These are phyloP conservation scores for Cucurbita moschata DNA, from an alignment of 306 rosid species.

Conservation along the genomic window DNA sequence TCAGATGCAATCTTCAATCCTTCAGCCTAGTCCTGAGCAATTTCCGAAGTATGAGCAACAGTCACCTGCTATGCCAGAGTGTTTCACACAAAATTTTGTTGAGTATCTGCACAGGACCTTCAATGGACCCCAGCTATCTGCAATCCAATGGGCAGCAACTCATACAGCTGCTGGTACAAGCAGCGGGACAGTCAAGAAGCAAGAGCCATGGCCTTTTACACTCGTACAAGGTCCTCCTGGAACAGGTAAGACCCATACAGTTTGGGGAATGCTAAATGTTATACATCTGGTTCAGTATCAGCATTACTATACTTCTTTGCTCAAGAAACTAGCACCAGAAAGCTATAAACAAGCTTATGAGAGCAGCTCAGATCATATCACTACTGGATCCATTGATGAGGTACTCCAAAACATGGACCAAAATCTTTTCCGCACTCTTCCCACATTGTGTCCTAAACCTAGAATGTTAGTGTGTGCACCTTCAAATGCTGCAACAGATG, in stretches of 20 bases:
- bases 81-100: conserved; percentile 76
- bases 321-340: conserved; percentile 93
- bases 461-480: conserved; percentile 99
- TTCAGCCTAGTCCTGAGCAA: conserved; percentile 91
- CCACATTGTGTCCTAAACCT: conserved; percentile 91
- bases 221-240: conserved; percentile 99
- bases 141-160: conserved; percentile 96
- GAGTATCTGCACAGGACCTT: conserved; percentile 79
- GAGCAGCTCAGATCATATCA: conserved; percentile 46
- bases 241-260: conserved; percentile 98
- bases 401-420: conserved; percentile 97
- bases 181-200: conserved; percentile 64
- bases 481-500: conserved; percentile 98
- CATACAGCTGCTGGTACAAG: conserved; percentile 99
- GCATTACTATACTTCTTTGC: conserved; percentile 92
- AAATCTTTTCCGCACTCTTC: conserved; percentile 84
- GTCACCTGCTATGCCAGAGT: conserved; percentile 89
- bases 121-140: conserved; percentile 88
- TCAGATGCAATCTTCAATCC: conserved; percentile 97
- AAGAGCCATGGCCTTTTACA: conserved; percentile 98
- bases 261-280: conserved; percentile 99
- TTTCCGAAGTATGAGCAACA: conserved; percentile 93
- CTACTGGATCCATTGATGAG: conserved; percentile 85
- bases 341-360: conserved; percentile 91
- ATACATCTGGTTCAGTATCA: conserved; percentile 98